phyloP scores from a whole-genome alignment of 2,329 filamentous ascomycete species.

The Trichoderma gracile region DNA sequence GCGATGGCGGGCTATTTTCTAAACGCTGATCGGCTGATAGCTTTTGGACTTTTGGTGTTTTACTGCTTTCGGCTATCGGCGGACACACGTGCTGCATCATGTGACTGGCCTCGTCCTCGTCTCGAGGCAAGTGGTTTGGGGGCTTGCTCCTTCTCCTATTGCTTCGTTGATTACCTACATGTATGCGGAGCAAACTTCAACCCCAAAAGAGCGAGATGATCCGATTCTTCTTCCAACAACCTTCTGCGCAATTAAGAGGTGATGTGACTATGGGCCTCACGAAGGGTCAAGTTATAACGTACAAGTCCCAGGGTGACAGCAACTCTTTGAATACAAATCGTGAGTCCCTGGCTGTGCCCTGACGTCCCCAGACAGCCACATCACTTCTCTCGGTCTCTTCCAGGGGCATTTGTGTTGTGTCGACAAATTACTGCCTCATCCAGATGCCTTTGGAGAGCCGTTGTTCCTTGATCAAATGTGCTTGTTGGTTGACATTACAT shows the following conservation, averaged over 20 bases:
- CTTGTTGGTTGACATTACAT: constrained; percentile 46
- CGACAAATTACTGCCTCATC: too few relatives aligned
- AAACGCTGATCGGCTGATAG: constrained; percentile 12
- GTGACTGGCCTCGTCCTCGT: not conserved
- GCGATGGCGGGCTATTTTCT: constrained; percentile 4
- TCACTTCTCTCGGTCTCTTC: too few relatives aligned
- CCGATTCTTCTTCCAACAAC: not conserved
- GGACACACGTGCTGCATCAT: constrained; percentile 18
- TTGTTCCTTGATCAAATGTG: constrained; percentile 47
- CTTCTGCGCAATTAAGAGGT: too few relatives aligned
- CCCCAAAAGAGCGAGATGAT: too few relatives aligned
- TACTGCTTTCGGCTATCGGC: constrained; percentile 5
- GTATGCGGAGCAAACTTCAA: not conserved
- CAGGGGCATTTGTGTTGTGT: too few relatives aligned
- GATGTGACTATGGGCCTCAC: too few relatives aligned
- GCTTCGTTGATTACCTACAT: not conserved
- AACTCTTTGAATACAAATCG: too few relatives aligned
- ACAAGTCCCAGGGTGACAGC: too few relatives aligned
- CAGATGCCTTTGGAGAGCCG: constrained; percentile 44
- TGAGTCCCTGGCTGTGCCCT: too few relatives aligned
- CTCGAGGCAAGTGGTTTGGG: not conserved
- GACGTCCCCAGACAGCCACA: too few relatives aligned
- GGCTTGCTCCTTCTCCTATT: not conserved
- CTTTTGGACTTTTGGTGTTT: constrained; percentile 12
- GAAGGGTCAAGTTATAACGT: too few relatives aligned